Conservation (phyloP, 768 basidiomycete genomes). For the Termitomyces sp. region DNA sequence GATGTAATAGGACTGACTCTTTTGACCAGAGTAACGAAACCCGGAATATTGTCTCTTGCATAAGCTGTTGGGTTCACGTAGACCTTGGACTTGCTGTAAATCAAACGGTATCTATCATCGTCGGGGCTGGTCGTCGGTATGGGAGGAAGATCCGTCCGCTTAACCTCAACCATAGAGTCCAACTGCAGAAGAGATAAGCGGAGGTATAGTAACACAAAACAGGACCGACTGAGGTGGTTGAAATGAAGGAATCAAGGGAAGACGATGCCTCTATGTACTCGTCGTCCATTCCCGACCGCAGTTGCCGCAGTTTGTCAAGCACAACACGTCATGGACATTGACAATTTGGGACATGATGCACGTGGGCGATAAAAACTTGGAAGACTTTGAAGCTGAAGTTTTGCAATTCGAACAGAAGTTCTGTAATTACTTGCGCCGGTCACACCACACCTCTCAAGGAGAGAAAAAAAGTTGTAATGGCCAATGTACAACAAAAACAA, state of each 20-base stretch:
- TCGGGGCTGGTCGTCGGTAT: conserved; percentile 25
- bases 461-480: conserved; percentile 7
- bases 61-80: conserved; percentile 95
- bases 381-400: neutral
- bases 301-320: conserved; percentile 9
- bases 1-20: conserved; percentile 47
- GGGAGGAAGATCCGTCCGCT: conserved; percentile 31
- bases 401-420: neutral
- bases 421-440: neutral
- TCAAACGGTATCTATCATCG: conserved; percentile 67
- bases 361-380: neutral
- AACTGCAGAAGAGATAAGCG: conserved; percentile 25
- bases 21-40: conserved; percentile 90
- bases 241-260: conserved; percentile 42
- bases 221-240: conserved; percentile 42
- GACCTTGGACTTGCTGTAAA: conserved; percentile 93
- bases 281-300: conserved; percentile 16
- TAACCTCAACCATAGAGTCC: conserved; percentile 78
- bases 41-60: conserved; percentile 88
- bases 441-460: neutral
- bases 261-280: conserved; percentile 21
- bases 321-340: conserved; percentile 7
- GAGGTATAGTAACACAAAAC: neutral
- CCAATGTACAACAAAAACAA: conserved; percentile 10
- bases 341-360: neutral